phyloP scores from a whole-genome alignment of 495 filamentous ascomycete species.

The Monascus purpureus region DNA sequence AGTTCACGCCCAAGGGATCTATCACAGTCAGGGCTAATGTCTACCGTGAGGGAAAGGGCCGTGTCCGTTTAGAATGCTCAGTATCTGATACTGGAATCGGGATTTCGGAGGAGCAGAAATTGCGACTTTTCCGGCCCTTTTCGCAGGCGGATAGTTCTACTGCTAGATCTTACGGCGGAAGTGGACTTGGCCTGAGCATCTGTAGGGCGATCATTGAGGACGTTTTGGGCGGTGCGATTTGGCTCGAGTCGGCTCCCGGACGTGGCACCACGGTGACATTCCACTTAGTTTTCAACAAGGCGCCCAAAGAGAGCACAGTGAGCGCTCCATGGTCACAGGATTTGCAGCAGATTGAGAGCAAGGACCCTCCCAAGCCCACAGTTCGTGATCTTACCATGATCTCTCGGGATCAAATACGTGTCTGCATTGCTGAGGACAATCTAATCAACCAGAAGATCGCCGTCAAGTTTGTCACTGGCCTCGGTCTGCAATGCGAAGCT shows the following conservation, averaged over 20 bases:
- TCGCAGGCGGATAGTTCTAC: constrained; percentile 82
- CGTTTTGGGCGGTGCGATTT: constrained; percentile 73
- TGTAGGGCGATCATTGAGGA: constrained; percentile 92
- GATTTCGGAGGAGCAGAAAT: constrained; percentile 64
- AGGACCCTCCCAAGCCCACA: constrained; percentile 14
- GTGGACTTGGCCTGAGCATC: constrained; percentile 79
- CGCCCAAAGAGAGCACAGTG: constrained; percentile 40
- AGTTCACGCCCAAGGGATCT: constrained; percentile 78
- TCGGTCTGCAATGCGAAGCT: constrained; percentile 70
- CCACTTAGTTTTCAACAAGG: constrained; percentile 69
- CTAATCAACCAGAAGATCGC: constrained; percentile 86
- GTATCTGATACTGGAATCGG: constrained; percentile 88
- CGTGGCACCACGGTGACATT: constrained; percentile 79
- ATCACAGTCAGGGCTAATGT: constrained; percentile 65
- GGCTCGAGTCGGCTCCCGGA: constrained; percentile 61
- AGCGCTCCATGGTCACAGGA: constrained; percentile 45
- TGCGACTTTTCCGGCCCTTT: constrained; percentile 80
- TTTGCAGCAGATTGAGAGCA: constrained; percentile 14
- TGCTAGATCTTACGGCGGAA: constrained; percentile 78
- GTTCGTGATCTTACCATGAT: constrained; percentile 49
- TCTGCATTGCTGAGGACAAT: constrained; percentile 89
- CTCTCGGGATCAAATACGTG: constrained; percentile 60
- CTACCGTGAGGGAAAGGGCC: constrained; percentile 53
- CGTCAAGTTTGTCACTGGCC: constrained; percentile 70
- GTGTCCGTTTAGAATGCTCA: constrained; percentile 63